These are phyloP conservation scores for Tetrahymena elliotti DNA, from an alignment of 73 alveolate genomes.

Conservation along the genomic window DNA sequence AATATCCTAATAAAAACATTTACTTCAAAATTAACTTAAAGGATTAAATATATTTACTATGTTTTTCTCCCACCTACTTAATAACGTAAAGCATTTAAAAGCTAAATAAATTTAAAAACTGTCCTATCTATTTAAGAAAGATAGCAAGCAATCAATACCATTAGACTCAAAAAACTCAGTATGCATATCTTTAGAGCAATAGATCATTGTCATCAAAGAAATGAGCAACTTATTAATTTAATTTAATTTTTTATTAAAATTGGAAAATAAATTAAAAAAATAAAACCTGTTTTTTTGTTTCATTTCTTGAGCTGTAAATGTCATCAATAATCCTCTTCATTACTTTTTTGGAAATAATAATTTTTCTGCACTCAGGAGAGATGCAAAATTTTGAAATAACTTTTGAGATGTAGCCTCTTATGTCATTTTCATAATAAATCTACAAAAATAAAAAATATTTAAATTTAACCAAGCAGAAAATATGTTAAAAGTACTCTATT, in stretches of 20 bases:
- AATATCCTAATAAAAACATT: constrained; percentile 7
- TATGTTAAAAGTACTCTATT: neutral
- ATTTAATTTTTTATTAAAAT: too few relatives aligned
- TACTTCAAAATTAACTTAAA: neutral
- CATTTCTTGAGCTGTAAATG: constrained; percentile 25
- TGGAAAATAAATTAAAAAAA: too few relatives aligned
- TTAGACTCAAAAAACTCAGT: constrained; percentile 11
- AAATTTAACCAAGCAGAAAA: neutral
- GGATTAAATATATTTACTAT: neutral
- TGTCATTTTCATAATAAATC: constrained; percentile 5
- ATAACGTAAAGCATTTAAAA: constrained; percentile 21
- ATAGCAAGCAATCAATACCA: constrained; percentile 33
- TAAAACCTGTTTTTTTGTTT: constrained; percentile 29
- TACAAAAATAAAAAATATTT: neutral
- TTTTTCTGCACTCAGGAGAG: constrained; percentile 30
- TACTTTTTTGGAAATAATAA: neutral
- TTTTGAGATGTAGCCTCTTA: constrained; percentile 35
- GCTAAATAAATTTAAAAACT: constrained; percentile 33
- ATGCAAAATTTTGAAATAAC: constrained; percentile 13
- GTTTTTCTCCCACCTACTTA: constrained; percentile 30
- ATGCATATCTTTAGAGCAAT: constrained; percentile 17
- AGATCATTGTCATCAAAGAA: constrained; percentile 39
- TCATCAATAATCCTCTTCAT: constrained; percentile 27
- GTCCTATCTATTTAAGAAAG: constrained; percentile 15
- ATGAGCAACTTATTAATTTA: neutral